A percentile compares a stretch with the other conserved stretches of the same genome.
Conservation (phyloP, 768 basidiomycete genomes). For the Mycena kentingensis region DNA sequence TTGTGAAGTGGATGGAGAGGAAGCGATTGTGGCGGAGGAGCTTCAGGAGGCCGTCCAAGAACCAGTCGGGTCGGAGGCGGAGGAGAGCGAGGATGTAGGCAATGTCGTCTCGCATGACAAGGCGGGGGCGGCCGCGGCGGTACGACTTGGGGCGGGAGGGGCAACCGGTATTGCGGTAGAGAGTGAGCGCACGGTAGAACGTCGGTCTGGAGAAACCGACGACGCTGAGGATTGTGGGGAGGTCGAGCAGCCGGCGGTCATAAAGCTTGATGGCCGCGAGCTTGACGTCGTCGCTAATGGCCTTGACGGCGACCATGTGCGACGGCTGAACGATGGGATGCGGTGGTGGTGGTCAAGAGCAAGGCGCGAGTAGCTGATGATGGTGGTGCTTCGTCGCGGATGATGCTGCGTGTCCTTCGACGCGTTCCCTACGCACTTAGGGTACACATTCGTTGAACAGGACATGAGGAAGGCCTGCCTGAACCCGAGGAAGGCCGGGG, state of each 20-base stretch:
- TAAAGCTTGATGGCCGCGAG: slow-evolving; percentile 26
- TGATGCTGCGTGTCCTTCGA: too few species aligned
- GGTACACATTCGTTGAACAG: too few species aligned
- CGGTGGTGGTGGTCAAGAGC: neutral
- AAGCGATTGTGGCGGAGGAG: slow-evolving; percentile 31
- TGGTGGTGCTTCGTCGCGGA: too few species aligned
- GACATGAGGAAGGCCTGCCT: neutral
- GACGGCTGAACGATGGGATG: neutral
- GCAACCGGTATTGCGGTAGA: slow-evolving; percentile 18
- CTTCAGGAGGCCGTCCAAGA: slow-evolving; percentile 34
- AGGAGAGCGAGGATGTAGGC: slow-evolving; percentile 26
- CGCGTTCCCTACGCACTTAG: too few species aligned
- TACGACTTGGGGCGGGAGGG: slow-evolving; percentile 1
- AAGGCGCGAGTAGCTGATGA: too few species aligned
- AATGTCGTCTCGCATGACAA: slow-evolving; percentile 25
- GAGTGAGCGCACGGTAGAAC: slow-evolving; percentile 24
- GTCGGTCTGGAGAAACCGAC: slow-evolving; percentile 24
- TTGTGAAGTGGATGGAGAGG: slow-evolving; percentile 34
- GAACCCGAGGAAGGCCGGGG: neutral
- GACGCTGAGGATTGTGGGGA: slow-evolving; percentile 27
- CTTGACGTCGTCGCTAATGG: slow-evolving; percentile 24
- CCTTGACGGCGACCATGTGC: slow-evolving; percentile 8
- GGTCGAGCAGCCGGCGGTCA: slow-evolving; percentile 22
- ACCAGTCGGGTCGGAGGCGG: slow-evolving; percentile 29
- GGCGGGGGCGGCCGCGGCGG: slow-evolving; percentile 3